Evolutionary conservation across 129 eudicot species (phyloP), one percentile per base, ranked within the genome.

Genomic region (Ambrosia artemisiifolia): DNA sequence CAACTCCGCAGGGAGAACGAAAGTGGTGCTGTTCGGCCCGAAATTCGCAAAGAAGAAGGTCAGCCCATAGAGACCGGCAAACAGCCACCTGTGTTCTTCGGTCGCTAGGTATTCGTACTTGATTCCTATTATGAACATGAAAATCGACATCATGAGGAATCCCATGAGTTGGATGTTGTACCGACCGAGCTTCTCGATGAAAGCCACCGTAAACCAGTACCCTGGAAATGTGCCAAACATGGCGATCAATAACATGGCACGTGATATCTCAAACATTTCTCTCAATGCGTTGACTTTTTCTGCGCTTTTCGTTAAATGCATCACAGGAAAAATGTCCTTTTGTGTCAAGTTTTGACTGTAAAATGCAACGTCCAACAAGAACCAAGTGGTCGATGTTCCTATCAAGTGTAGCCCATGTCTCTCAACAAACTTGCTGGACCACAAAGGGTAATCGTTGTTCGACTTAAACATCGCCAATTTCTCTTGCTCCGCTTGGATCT

Each of bases 21-120:
- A 87, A 0, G 92, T 87, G 0, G 88, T 87, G 77, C 86, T 78
- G 38, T 87, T 87, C 0, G 88, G 92, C 10, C 92, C 92, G 24
- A 87, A 87, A 65, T 87, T 87, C 5, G 88, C 92, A 20, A 87
- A 86, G 79, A 87, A 87, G 35, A 87, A 87, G 0, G 92, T 87
- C 55, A 87, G 54, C 42, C 84, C 88, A 33, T 86, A 86, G 0
- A 86, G 76, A 1, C 19, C 57, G 2, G 83, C 81, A 9, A 87
- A 84, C 2, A 81, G 7, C 78, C 75, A 81, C 47, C 63, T 71
- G 66, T 87, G 75, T 0, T 87, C 75, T 0, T 32, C 5, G 0
- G 48, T 75, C 1, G 50, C 77, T 0, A 83, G 79, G 43, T 34
- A 19, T 0, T 87, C 84, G 9, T 87, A 87, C 74, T 83, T 78